Base-by-base conservation (phyloP, 140 eudicot genomes). In the Bidens hawaiensis region DNA sequence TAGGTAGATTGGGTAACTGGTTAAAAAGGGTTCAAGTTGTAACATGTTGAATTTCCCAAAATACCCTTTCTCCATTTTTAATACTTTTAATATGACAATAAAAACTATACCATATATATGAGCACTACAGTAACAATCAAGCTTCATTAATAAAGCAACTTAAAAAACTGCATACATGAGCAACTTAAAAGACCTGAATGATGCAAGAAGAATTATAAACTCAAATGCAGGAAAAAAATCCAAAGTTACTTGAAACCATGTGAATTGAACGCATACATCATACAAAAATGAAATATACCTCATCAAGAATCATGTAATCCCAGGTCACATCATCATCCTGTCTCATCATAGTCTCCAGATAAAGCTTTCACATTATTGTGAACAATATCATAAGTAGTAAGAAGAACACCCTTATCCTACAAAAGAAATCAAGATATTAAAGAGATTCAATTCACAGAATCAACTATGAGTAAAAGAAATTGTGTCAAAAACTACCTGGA, bases 281-380 rank as follows among this genome's bases (percentile, higher is more conserved):
- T 23, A 55, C 27, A 25, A 30, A n/a, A 58, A 11, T 34, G 13
- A 52, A 12, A 28, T 47, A 40, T 79, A 93, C 99, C 90, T 93
- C 99, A 67, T 93, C 99, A 64, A 93, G 96, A 58, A 93, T 76
- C 89, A 93, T 82, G 69, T 93, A 93, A 40, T 93, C 99, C 99
- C 99, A 93, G 13, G 85, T 73, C 7, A 50, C 62, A 19, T 49
- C 88, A 74, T 93, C 95, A 17, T 93, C 99, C 24, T 62, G 69
- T 74, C 34, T 82, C 83, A 34, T 81, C 90, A 45, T 52, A 62
- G 58, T 77, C 81, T 19, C 90, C 94, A 47, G 87, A 53, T 64
- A 93, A 70, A 24, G 94, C 61, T 71, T 93, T 93, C 2, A 70
- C 72, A 77, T 93, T 93, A 73, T 82, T 82, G 47, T 96, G 78